Base-by-base conservation (phyloP, 2,329 filamentous ascomycete species). In the Aulographum hederae region DNA sequence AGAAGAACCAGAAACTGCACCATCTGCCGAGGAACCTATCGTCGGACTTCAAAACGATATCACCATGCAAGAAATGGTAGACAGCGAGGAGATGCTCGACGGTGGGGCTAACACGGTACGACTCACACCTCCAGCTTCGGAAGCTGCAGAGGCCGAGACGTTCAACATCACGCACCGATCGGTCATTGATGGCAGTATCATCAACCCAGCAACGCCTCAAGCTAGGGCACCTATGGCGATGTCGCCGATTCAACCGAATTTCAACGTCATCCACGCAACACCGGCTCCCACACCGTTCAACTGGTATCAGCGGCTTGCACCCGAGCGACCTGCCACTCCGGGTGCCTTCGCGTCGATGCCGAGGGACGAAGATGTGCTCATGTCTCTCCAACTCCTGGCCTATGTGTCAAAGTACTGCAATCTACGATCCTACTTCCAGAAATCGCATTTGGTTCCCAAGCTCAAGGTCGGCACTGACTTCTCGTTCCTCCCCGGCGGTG, bases 351-450 rank as follows among this genome's bases (percentile, higher is more conserved):
- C 85, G 18, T 78, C 84, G 8, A 92, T 95, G 78, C 89, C 89
- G 6, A 73, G 89, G 31, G 89, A 98, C 45, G 89, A 98, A 53
- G 89, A 98, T 46, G 89, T 98, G 2, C 64, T 98, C 39, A 94
- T 98, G 86, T 94, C 89, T 4, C 66, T 98, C 23, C 89, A 98
- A 54, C 69, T 98, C 14, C 68, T 98, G 28, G 89, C 89, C 12
- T 98, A 98, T 51, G 86, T 98, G 34, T 94, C 85, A 16, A 98
- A 98, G 54, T 98, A 98, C 57, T 95, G 89, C 63, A 91, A 92
- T 44, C 69, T 98, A 18, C 73, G 89, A 13, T 77, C 81, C 4
- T 98, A 94, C 53, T 98, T 98, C 52, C 89, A 98, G 49, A 70
- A 78, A 51, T 92, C 85, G 25, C 89, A 98, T 46, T 64, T 95